These are phyloP conservation scores for Saussurea involucrata DNA, from an alignment of 129 eudicot genomes.

Conservation along the genomic window DNA sequence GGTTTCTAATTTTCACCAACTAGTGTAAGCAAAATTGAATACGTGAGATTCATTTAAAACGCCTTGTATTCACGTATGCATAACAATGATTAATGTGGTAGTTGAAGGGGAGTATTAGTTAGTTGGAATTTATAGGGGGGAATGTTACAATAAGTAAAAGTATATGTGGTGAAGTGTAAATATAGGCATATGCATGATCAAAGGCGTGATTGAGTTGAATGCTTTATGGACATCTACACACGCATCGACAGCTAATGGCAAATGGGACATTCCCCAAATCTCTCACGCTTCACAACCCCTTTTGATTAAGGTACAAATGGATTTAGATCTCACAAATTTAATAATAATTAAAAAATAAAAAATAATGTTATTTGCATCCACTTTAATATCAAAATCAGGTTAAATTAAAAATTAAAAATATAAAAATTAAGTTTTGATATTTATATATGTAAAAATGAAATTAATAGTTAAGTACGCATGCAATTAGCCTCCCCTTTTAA, in stretches of 20 bases:
- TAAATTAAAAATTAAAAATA: too few species aligned
- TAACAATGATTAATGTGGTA: not conserved
- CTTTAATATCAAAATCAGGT: too few species aligned
- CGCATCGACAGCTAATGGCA: constrained; percentile 26
- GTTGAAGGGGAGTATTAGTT: not conserved
- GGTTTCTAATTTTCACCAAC: not conserved
- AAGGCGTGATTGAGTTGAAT: constrained; percentile 34
- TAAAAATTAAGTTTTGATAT: too few species aligned
- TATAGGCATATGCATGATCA: constrained; percentile 19
- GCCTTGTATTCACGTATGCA: not conserved
- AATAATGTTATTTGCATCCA: too few species aligned
- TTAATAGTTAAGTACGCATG: too few species aligned
- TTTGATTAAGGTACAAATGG: not conserved
- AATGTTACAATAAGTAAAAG: not conserved
- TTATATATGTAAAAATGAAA: too few species aligned
- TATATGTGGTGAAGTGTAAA: constrained; percentile 4
- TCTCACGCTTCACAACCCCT: constrained; percentile 10
- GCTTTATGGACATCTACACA: constrained; percentile 3
- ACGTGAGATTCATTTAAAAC: not conserved
- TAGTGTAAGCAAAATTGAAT: not conserved
- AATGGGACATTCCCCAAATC: constrained; percentile 20
- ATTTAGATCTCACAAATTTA: not conserved
- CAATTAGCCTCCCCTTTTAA: too few species aligned
- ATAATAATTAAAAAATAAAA: not conserved
- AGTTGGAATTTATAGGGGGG: not conserved